Conservation (phyloP, 164 flowering plant species). For the Liquidambar formosana region DNA sequence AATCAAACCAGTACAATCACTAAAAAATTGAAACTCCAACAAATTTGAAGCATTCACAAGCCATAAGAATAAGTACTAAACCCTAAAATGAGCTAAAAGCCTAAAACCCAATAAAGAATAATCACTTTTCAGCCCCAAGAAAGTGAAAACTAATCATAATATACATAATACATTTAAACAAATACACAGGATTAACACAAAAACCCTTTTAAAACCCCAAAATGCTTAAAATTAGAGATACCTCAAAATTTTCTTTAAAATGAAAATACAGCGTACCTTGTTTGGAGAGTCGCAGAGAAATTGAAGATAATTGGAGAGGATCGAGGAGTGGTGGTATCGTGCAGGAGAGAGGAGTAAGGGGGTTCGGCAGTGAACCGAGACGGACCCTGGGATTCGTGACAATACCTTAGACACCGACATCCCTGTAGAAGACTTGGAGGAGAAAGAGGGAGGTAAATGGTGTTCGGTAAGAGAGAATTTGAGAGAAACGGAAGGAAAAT, state of each 20-base stretch:
- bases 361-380: constrained; percentile 23
- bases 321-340: constrained; percentile 6
- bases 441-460: neutral
- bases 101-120: too few species aligned
- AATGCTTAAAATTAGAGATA: too few species aligned
- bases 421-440: neutral
- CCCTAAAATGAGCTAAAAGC: too few species aligned
- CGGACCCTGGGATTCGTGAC: constrained; percentile 33
- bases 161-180: too few species aligned
- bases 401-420: constrained; percentile 47
- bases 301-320: constrained; percentile 22
- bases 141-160: too few species aligned
- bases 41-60: too few species aligned
- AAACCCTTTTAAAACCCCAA: neutral
- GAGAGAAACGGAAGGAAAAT: neutral
- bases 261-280: too few species aligned
- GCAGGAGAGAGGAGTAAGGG: constrained; percentile 25
- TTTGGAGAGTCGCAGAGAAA: constrained; percentile 10
- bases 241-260: too few species aligned
- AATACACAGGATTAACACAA: neutral
- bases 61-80: too few species aligned
- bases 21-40: too few species aligned
- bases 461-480: neutral
- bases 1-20: too few species aligned
- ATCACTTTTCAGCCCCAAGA: too few species aligned